Evolutionary conservation across 2,329 filamentous ascomycete genomes (phyloP).

Genomic region (Sporothrix mexicana): DNA sequence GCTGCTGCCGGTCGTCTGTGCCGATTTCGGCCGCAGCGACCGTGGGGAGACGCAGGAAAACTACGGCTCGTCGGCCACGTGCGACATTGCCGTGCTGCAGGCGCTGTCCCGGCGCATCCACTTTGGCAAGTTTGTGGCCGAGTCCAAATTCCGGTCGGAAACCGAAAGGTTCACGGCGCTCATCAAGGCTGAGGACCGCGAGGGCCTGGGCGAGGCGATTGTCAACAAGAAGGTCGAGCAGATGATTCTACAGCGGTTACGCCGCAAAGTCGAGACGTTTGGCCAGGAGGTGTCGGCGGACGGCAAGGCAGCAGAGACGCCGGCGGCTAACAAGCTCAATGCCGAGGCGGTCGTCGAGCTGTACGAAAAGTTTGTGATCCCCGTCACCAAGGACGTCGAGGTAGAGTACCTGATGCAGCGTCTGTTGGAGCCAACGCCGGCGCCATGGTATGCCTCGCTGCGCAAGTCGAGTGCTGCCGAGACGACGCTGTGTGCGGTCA

Average conservation of each 20-base stretch:
- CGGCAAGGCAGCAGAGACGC: slow-evolving; percentile 58
- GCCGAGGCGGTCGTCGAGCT: slow-evolving; percentile 88
- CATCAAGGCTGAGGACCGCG: slow-evolving; percentile 79
- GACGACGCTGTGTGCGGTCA: slow-evolving; percentile 24
- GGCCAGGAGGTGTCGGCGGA: slow-evolving; percentile 79
- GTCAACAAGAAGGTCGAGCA: slow-evolving; percentile 88
- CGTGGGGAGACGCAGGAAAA: slow-evolving; percentile 88
- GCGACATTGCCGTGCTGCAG: slow-evolving; percentile 89
- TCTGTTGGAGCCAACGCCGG: slow-evolving; percentile 49
- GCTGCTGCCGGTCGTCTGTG: slow-evolving; percentile 83
- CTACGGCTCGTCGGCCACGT: slow-evolving; percentile 90
- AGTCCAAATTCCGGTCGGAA: slow-evolving; percentile 90
- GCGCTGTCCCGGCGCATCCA: slow-evolving; percentile 89
- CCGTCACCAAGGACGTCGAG: slow-evolving; percentile 96
- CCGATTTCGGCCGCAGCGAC: slow-evolving; percentile 76
- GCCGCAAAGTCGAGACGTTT: slow-evolving; percentile 90
- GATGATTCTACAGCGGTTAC: slow-evolving; percentile 85
- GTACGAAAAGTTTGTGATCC: slow-evolving; percentile 93
- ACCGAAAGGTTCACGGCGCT: slow-evolving; percentile 78
- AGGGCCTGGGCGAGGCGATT: slow-evolving; percentile 86
- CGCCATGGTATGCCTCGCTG: slow-evolving; percentile 33
- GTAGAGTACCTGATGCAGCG: slow-evolving; percentile 98
- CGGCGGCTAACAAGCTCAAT: slow-evolving; percentile 74
- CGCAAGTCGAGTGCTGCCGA: slow-evolving; percentile 21
- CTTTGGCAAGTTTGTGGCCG: slow-evolving; percentile 98